A percentile compares a stretch with the other conserved stretches of the same genome.
Evolutionary conservation across 768 basidiomycete genomes (phyloP).

Genomic region (Xerocomus potaroensis): DNA sequence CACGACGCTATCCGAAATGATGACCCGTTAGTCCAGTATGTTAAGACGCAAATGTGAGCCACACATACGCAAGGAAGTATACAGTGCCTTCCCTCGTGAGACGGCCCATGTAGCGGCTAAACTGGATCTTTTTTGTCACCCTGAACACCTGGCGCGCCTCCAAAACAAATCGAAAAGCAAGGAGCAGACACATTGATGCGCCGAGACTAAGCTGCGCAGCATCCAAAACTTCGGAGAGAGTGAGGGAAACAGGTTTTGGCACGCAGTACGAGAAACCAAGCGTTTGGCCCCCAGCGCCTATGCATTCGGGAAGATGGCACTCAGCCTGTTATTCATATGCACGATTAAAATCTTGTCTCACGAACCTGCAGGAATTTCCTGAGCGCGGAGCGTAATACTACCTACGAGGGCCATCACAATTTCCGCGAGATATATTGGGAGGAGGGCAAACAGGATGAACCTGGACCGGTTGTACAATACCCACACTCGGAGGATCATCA

Average conservation of each 20-base stretch:
- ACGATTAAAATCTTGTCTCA: neutral
- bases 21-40: neutral
- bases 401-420: neutral
- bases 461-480: neutral
- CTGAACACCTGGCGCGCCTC: neutral
- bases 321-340: no score
- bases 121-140: neutral
- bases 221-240: neutral
- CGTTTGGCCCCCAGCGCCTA: neutral
- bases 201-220: neutral
- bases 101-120: neutral
- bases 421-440: neutral
- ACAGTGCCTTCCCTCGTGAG: neutral
- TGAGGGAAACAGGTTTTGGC: neutral
- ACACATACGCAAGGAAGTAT: constrained; percentile 1
- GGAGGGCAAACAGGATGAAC: neutral
- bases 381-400: neutral
- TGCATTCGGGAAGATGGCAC: neutral
- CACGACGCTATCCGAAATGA: neutral
- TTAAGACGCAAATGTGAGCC: neutral
- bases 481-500: constrained; percentile 2
- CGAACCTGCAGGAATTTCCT: neutral
- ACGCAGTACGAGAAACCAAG: neutral
- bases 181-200: neutral
- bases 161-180: neutral